phyloP scores from a whole-genome alignment of 2,329 filamentous ascomycete species.

The Cladophialophora carrionii region DNA sequence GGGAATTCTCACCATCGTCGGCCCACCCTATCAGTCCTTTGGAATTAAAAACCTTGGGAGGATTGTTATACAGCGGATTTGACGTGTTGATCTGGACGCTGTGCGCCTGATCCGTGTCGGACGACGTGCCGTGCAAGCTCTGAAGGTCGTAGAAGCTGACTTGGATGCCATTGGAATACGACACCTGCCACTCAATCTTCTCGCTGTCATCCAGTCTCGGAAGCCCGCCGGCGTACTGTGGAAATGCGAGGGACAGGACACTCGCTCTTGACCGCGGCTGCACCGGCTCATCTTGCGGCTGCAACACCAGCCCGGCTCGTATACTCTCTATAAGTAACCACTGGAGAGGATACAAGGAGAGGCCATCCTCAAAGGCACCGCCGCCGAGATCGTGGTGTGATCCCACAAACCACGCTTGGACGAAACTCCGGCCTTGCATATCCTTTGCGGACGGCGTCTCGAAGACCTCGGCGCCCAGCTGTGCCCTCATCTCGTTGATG shows the following conservation, averaged over 20 bases:
- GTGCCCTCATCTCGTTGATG: conserved; percentile 45
- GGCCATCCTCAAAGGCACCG: conserved; percentile 43
- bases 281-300: conserved; percentile 18
- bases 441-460: conserved; percentile 32
- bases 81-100: conserved; percentile 28
- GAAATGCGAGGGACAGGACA: conserved; percentile 30
- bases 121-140: conserved; percentile 22
- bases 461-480: conserved; percentile 40
- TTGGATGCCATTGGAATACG: conserved; percentile 30
- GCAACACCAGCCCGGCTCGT: conserved; percentile 41
- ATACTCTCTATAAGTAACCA: conserved; percentile 49
- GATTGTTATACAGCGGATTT: conserved; percentile 27
- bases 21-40: conserved; percentile 34
- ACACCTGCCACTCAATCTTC: conserved; percentile 34
- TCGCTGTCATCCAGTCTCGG: conserved; percentile 31
- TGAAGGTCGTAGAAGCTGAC: conserved; percentile 35
- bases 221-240: conserved; percentile 33
- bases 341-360: conserved; percentile 49
- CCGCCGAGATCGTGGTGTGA: conserved; percentile 47
- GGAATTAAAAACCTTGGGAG: conserved; percentile 30
- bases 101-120: conserved; percentile 28
- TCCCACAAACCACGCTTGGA: conserved; percentile 50
- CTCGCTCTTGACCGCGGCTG: conserved; percentile 1
- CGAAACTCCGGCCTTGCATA: conserved; percentile 38
- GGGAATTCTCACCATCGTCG: conserved; percentile 34